Percentiles rank a stretch among this genome's conserved stretches.
phyloP scores from a whole-genome alignment of 495 filamentous ascomycete genomes.

The Penicillium waksmanii region DNA sequence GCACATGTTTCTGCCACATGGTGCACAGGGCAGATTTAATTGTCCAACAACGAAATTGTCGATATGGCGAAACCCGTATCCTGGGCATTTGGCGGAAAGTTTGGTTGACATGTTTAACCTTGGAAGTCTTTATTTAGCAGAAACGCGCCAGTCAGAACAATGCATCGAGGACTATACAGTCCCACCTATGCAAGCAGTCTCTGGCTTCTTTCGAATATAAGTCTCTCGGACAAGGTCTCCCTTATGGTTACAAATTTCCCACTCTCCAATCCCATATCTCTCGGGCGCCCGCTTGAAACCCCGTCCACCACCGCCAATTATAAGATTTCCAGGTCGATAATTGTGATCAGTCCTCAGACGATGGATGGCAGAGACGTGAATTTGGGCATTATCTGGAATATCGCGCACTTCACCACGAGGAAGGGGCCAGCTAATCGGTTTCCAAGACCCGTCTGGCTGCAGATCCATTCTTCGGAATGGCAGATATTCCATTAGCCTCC shows the following conservation, averaged over 20 bases:
- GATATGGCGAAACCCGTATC: too few relatives aligned
- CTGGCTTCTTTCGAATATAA: conserved; percentile 36
- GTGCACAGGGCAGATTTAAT: too few relatives aligned
- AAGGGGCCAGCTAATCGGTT: conserved; percentile 73
- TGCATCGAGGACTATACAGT: not conserved
- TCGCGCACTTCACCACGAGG: conserved; percentile 76
- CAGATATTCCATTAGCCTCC: conserved; percentile 80
- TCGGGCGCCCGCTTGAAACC: conserved; percentile 60
- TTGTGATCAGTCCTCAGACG: conserved; percentile 62
- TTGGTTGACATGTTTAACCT: too few relatives aligned
- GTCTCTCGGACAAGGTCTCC: conserved; percentile 64
- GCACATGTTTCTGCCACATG: too few relatives aligned
- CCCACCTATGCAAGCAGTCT: conserved; percentile 9
- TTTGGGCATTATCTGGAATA: conserved; percentile 66
- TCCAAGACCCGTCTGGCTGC: conserved; percentile 70
- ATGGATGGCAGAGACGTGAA: conserved; percentile 71
- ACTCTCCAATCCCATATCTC: conserved; percentile 64
- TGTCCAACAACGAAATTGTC: too few relatives aligned
- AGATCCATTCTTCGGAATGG: conserved; percentile 81
- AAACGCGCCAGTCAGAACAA: not conserved
- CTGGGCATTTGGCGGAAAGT: too few relatives aligned
- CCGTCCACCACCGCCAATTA: conserved; percentile 73
- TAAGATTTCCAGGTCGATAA: conserved; percentile 76
- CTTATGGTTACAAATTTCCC: conserved; percentile 60
- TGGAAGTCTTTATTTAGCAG: too few relatives aligned